These are phyloP conservation scores for Spirogloea muscicola DNA, from an alignment of 139 green algal species.

Conservation along the genomic window DNA sequence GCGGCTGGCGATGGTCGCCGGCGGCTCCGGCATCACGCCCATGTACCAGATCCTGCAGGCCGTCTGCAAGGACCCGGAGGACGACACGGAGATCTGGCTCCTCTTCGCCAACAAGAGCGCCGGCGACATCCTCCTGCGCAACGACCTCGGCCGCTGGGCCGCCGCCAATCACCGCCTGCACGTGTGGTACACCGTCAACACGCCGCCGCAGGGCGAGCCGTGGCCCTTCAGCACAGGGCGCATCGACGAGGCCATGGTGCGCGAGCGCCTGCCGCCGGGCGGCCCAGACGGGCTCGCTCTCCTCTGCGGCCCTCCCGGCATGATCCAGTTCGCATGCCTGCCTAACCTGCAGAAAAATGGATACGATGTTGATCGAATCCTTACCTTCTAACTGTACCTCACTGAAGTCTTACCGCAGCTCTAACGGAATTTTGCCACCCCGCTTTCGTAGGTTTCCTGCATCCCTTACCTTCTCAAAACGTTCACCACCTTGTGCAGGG, in stretches of 20 bases:
- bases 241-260: conserved; percentile 76
- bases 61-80: conserved; percentile 71
- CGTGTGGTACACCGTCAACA: conserved; percentile 48
- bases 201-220: conserved; percentile 30
- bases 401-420: no score
- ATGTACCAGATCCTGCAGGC: conserved; percentile 57
- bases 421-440: no score
- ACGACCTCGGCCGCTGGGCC: conserved; percentile 70
- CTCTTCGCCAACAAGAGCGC: conserved; percentile 84
- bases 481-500: no score
- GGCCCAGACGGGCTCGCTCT: conserved; percentile 58
- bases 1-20: conserved; percentile 81
- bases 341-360: conserved; percentile 71
- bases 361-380: conserved; percentile 55
- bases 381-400: conserved; percentile 66
- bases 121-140: conserved; percentile 86
- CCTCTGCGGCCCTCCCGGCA: conserved; percentile 85
- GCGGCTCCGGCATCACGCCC: conserved; percentile 80
- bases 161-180: background rate
- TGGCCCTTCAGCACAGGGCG: conserved; percentile 72
- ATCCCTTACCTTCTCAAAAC: no score
- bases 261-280: conserved; percentile 57
- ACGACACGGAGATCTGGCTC: conserved; percentile 74
- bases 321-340: conserved; percentile 84
- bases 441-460: no score